Base-by-base conservation (phyloP, 176 grass and related monocot species). In the Aegilops tauschii region DNA sequence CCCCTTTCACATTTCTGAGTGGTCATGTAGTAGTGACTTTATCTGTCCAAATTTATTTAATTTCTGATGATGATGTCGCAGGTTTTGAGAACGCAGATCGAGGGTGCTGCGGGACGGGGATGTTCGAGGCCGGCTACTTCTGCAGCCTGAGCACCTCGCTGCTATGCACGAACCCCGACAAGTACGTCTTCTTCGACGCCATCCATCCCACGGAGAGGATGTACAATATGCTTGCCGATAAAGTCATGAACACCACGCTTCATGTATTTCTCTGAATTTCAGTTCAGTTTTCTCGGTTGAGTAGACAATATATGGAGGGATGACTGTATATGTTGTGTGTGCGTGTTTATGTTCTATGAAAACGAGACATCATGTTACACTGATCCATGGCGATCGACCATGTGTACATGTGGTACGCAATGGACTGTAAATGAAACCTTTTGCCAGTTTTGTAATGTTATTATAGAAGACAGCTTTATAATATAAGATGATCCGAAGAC, bases 11-110 rank as follows among this genome's bases (percentile, higher is more conserved):
- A 17, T 52, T 47, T 12, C 44, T 4, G 44, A 47, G 11, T 45
- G 13, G 12, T 45, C 11, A 45, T 47, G 9, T 2, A 44, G 44
- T 47, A 47, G 44, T 47, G 9, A 47, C 44, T 47, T 52, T 58
- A 49, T 27, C 18, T 31, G 14, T 50, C 42, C 8, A 30, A 28
- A 18, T 42, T 5, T 34, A 1, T 8, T 21, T 21, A 70, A 37
- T 17, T 36, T 12, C 3, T 30, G 9, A 42, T 42, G 39, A 42
- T 21, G 36, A 13, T 34, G 1, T 30, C 0, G 11, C 85, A 97
- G 95, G 95, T 79, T 97, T 97, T 37, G 95, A 97, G 28, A 92
- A 97, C 45, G 87, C 86, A 1, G 80, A 47, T 61, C 87, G 88
- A 80, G 95, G 95, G 20, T 97, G 95, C 68, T 95, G 93, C 4